phyloP scores from a whole-genome alignment of 1,284 basidiomycete genomes.

The Ganoderma lucidum region DNA sequence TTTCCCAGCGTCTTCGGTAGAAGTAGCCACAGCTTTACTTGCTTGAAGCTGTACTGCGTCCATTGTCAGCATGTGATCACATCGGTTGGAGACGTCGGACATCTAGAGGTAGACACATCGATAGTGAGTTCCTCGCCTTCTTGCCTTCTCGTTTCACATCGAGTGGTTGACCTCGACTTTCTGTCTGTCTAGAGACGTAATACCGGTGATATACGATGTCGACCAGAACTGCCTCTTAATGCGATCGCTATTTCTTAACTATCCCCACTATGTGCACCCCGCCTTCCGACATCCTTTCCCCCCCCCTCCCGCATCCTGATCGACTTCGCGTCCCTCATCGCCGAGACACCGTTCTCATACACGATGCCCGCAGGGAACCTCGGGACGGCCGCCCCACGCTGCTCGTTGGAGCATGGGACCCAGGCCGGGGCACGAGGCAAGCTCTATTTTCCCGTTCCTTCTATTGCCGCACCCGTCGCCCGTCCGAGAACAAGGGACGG shows the following conservation, averaged over 20 bases:
- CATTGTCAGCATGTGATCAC: not conserved
- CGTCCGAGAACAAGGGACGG: slow-evolving; percentile 29
- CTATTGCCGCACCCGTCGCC: slow-evolving; percentile 22
- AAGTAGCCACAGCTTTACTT: not conserved
- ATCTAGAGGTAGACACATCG: not conserved
- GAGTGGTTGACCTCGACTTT: slow-evolving; percentile 1
- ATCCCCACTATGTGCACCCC: slow-evolving; percentile 12
- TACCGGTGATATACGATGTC: slow-evolving; percentile 7
- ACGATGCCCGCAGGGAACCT: slow-evolving; percentile 11
- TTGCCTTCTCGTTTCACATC: not conserved
- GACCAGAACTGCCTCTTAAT: slow-evolving; percentile 10
- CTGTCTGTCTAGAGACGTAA: slow-evolving; percentile 12
- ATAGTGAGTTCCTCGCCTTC: not conserved
- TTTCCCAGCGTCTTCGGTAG: not conserved
- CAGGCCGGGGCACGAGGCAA: slow-evolving; percentile 13
- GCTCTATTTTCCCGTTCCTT: slow-evolving; percentile 17
- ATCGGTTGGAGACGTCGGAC: not conserved
- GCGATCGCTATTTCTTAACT: slow-evolving; percentile 16
- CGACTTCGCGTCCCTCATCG: slow-evolving; percentile 3
- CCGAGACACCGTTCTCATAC: slow-evolving; percentile 11
- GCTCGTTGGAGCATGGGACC: slow-evolving; percentile 15
- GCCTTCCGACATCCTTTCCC: slow-evolving; percentile 4
- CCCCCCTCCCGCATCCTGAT: not conserved
- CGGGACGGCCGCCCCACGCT: slow-evolving; percentile 5
- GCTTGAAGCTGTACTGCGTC: not conserved